phyloP scores from a whole-genome alignment of 257 asterid genomes.

The Datura wrightii region DNA sequence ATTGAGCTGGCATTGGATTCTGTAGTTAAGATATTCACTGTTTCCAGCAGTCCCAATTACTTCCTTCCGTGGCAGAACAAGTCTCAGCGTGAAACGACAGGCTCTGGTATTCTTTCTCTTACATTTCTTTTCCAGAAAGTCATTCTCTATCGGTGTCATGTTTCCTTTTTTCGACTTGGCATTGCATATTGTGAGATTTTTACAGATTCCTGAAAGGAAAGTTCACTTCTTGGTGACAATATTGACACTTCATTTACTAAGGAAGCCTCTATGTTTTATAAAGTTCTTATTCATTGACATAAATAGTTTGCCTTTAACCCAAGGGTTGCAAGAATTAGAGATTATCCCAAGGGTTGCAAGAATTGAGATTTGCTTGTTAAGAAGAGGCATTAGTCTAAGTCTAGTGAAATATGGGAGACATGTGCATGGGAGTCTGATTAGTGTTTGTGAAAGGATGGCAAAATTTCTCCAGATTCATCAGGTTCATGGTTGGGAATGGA shows the following conservation, averaged over 20 bases:
- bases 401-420: neutral
- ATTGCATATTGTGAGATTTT: neutral
- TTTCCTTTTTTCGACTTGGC: neutral
- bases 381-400: conserved; percentile 1
- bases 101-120: conserved; percentile 67
- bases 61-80: conserved; percentile 94
- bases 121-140: neutral
- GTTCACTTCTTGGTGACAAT: neutral
- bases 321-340: neutral
- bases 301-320: neutral
- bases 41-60: conserved; percentile 90
- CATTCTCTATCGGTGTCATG: neutral
- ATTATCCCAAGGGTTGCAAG: neutral
- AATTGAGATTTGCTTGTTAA: neutral
- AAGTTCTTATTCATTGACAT: neutral
- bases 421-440: neutral
- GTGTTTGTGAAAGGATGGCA: neutral
- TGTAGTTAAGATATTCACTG: conserved; percentile 91
- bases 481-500: conserved; percentile 11
- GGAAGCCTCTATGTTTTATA: neutral
- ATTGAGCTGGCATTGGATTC: conserved; percentile 93
- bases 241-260: neutral
- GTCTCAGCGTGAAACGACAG: conserved; percentile 93
- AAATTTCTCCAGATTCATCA: neutral
- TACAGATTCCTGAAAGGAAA: neutral